Conservation (phyloP, 768 basidiomycete genomes). For the Psilocybe subaeruginosa region DNA sequence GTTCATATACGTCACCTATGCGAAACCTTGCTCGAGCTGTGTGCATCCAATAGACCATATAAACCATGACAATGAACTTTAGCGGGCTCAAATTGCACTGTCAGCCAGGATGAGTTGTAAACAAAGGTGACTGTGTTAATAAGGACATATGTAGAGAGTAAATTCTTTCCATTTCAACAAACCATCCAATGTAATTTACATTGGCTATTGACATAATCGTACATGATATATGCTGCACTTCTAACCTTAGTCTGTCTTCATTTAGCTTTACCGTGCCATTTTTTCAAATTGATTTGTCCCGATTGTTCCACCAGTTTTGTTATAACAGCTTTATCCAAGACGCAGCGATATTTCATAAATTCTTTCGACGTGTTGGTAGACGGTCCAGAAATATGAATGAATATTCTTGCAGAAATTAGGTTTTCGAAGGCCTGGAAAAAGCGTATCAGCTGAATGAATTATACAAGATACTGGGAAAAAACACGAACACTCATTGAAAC, state of each 20-base stretch:
- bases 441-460: neutral
- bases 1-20: neutral
- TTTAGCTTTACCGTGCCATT: slow-evolving; percentile 70
- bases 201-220: neutral
- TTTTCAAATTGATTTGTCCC: slow-evolving; percentile 73
- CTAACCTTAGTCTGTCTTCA: neutral
- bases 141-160: too few relatives aligned
- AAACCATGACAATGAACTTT: too few relatives aligned
- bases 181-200: neutral
- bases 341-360: slow-evolving; percentile 77
- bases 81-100: too few relatives aligned
- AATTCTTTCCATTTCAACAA: neutral
- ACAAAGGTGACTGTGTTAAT: too few relatives aligned
- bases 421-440: slow-evolving; percentile 74
- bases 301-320: slow-evolving; percentile 66
- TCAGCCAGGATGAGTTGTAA: too few relatives aligned
- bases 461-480: neutral
- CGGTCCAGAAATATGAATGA: slow-evolving; percentile 52
- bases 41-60: neutral
- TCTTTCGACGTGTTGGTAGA: slow-evolving; percentile 59
- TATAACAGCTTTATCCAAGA: slow-evolving; percentile 64
- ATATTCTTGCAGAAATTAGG: slow-evolving; percentile 58
- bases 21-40: neutral
- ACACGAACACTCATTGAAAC: slow-evolving; percentile 67
- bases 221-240: neutral